Percentiles rank a stretch among this genome's conserved stretches.
Evolutionary conservation across 2,329 filamentous ascomycete species (phyloP).

Genomic region (Fulvia fulva): DNA sequence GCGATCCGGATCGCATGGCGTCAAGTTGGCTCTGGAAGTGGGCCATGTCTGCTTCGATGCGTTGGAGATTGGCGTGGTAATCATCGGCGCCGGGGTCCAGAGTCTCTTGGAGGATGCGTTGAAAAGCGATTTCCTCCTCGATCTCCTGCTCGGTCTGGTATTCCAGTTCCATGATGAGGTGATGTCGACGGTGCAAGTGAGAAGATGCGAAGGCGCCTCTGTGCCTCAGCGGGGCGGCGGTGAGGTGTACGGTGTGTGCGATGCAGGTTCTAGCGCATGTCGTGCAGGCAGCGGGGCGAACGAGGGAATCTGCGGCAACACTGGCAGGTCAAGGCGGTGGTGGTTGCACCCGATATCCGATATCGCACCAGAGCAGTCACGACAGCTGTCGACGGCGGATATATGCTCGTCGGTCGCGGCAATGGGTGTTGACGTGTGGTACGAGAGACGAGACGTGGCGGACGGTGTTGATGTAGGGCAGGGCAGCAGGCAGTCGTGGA

Average conservation of each 20-base stretch:
- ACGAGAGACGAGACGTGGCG: neutral
- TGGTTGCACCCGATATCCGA: neutral
- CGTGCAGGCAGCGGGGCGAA: neutral
- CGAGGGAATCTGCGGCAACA: neutral
- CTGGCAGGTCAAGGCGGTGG: neutral
- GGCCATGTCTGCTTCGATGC: neutral
- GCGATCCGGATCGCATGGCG: neutral
- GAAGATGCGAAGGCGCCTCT: slow-evolving; percentile 1
- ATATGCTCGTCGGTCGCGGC: neutral
- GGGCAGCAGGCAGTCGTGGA: too few relatives aligned
- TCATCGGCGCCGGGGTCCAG: slow-evolving; percentile 32
- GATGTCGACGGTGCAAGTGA: neutral
- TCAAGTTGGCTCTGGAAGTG: neutral
- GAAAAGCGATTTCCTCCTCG: slow-evolving; percentile 34
- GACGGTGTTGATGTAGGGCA: too few relatives aligned
- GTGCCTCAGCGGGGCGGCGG: neutral
- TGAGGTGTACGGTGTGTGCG: neutral
- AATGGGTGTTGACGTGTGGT: neutral
- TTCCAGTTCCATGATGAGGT: neutral
- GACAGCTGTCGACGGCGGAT: neutral
- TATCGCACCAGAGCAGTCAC: neutral
- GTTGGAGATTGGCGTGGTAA: slow-evolving; percentile 14
- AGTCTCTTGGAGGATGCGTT: slow-evolving; percentile 28
- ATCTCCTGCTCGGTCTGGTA: slow-evolving; percentile 21
- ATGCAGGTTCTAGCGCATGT: neutral